phyloP scores from a whole-genome alignment of 768 basidiomycete genomes.

The Hericium coralloides region DNA sequence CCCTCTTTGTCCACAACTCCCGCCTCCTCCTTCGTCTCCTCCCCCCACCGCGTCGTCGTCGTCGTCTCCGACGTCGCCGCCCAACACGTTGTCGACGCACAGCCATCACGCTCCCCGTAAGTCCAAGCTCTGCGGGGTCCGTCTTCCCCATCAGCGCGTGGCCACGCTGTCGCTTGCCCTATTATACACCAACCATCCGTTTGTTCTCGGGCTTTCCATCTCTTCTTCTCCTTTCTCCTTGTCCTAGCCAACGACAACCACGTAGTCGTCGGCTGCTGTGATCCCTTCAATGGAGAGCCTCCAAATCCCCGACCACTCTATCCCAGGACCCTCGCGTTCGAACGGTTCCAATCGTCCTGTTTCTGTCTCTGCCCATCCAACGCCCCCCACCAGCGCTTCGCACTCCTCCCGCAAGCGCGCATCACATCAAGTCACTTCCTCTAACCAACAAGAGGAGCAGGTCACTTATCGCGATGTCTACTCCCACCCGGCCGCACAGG shows the following conservation, averaged over 20 bases:
- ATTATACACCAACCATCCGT: neutral
- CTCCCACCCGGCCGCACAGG: slow-evolving; percentile 75
- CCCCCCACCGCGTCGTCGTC: too few relatives aligned
- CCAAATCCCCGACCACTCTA: slow-evolving; percentile 36
- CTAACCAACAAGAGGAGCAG: slow-evolving; percentile 35
- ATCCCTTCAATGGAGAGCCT: slow-evolving; percentile 24
- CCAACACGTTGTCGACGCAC: too few relatives aligned
- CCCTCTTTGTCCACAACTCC: too few relatives aligned
- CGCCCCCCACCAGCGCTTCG: slow-evolving; percentile 25
- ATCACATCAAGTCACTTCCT: slow-evolving; percentile 60
- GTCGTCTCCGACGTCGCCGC: too few relatives aligned
- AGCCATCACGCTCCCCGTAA: too few relatives aligned
- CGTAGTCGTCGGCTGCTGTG: too few relatives aligned
- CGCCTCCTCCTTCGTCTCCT: too few relatives aligned
- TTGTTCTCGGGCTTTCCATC: neutral
- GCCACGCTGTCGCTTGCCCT: too few relatives aligned
- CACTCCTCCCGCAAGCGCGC: slow-evolving; percentile 46
- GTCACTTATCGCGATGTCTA: slow-evolving; percentile 64
- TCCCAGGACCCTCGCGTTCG: slow-evolving; percentile 38
- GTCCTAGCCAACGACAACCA: neutral
- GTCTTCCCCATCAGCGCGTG: too few relatives aligned
- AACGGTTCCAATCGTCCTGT: slow-evolving; percentile 38
- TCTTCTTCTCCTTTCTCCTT: neutral
- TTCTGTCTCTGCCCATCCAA: slow-evolving; percentile 48
- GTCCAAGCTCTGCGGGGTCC: too few relatives aligned